A percentile compares a stretch with the other conserved stretches of the same genome.
These are phyloP conservation scores for Geosmithia flava DNA, from an alignment of 2,329 filamentous ascomycete genomes.

Conservation along the genomic window DNA sequence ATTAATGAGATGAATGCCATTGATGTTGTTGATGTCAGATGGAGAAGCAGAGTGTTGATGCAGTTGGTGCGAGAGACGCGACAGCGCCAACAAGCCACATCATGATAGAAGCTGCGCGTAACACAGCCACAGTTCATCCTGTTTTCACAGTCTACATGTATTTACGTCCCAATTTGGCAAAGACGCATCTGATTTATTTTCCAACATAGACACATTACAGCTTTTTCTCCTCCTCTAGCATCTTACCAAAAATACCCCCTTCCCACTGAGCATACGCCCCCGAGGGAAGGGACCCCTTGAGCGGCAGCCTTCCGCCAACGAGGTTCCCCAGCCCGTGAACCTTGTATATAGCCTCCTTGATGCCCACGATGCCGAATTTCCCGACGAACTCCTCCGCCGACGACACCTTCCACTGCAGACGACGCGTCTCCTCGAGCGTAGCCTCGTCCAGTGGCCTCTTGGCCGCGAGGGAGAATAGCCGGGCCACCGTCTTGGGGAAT, in stretches of 20 bases:
- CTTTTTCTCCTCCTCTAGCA: slow-evolving; percentile 7
- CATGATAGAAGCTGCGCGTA: too few species aligned
- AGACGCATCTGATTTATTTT: too few species aligned
- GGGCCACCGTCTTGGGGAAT: slow-evolving; percentile 49
- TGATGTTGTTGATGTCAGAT: too few species aligned
- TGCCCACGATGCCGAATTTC: slow-evolving; percentile 47
- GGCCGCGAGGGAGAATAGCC: slow-evolving; percentile 36
- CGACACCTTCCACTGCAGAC: slow-evolving; percentile 49
- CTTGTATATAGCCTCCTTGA: slow-evolving; percentile 48
- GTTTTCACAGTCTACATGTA: too few species aligned
- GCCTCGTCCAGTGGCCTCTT: slow-evolving; percentile 23
- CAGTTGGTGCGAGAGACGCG: too few species aligned
- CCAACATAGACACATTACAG: neutral
- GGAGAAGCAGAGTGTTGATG: too few species aligned
- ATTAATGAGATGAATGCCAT: too few species aligned
- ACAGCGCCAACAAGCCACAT: too few species aligned
- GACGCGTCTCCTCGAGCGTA: slow-evolving; percentile 36
- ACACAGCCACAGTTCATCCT: too few species aligned
- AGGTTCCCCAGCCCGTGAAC: slow-evolving; percentile 44
- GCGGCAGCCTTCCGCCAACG: slow-evolving; percentile 45
- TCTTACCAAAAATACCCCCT: slow-evolving; percentile 4
- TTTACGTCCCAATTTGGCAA: too few species aligned
- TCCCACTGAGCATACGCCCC: slow-evolving; percentile 11
- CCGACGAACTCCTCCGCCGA: slow-evolving; percentile 50
- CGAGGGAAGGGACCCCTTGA: slow-evolving; percentile 42